Percentiles rank a stretch among this genome's conserved stretches.
These are phyloP conservation scores for Amphichorda felina DNA, from an alignment of 2,329 filamentous ascomycete species.

Conservation along the genomic window DNA sequence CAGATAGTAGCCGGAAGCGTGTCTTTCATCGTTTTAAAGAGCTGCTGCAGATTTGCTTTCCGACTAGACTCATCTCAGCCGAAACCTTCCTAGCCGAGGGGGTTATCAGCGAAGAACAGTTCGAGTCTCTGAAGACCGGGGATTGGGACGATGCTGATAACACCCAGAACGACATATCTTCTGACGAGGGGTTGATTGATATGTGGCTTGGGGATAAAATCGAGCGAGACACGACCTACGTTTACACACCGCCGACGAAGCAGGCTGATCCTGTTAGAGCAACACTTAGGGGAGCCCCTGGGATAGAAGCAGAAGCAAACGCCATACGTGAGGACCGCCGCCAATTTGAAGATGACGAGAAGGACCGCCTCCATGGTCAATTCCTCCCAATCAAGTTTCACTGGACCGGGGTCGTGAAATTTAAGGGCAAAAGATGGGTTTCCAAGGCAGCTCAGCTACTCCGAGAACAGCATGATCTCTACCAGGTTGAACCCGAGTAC, in stretches of 20 bases:
- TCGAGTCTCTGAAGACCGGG: neutral
- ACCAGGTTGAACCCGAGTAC: constrained; percentile 38
- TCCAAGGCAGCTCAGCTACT: neutral
- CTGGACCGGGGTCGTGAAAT: neutral
- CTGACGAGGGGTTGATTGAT: neutral
- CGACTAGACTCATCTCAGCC: neutral
- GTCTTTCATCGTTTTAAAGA: neutral
- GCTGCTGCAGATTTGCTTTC: neutral
- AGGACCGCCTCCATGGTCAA: constrained; percentile 43
- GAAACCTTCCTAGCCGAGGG: constrained; percentile 1
- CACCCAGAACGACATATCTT: neutral
- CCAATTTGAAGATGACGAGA: constrained; percentile 7
- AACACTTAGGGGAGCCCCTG: no score
- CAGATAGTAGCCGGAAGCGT: neutral
- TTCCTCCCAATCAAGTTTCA: constrained; percentile 16
- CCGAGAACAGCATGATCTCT: constrained; percentile 32
- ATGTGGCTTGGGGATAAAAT: neutral
- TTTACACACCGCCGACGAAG: neutral
- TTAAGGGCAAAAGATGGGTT: neutral
- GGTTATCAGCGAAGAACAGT: neutral
- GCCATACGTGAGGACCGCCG: no score
- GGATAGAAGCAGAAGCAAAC: no score
- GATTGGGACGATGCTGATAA: neutral
- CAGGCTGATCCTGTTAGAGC: neutral
- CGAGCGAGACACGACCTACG: neutral